Base-by-base conservation (phyloP, 352 stramenopile species). In the Globisporangium emineosum region DNA sequence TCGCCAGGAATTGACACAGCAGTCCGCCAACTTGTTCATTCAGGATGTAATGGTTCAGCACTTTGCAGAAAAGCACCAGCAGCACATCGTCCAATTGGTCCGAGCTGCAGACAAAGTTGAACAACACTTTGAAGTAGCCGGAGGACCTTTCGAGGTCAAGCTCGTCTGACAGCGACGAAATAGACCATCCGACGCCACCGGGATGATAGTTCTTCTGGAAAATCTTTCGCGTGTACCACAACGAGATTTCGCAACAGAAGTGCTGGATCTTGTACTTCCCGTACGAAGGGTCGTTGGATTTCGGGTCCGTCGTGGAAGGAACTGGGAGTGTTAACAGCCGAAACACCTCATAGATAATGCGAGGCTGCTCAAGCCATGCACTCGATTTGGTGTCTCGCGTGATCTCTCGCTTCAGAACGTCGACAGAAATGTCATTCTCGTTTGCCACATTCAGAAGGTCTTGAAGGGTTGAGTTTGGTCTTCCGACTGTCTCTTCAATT, bases 61-160 rank as follows among this genome's bases (percentile, higher is more conserved):
- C 85, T 69, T 95, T 93, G 76, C 87, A 95, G 63, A 95, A 95
- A 12, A 95, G 70, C 49, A 95, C 76, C 27, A 95, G 53, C 15
- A 93, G 60, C 8, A 95, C 87, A 30, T 93, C 81, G 50, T 95
- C 87, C 21, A 93, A 71, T 17, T 78, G 71, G 10, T 83, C 73
- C 0, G 77, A 72, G 8, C 71, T 83, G 53, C 83, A 95, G 19
- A 94, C 66, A 63, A 95, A 95, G 32, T 88, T 89, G 61, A 93
- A 93, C 5, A 95, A 71, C 17, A 94, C 83, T 57, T 92, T 94
- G 47, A 95, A 69, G 57, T 94, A 95, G 32, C 76, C 74, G 1
- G 69, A 75, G 25, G 78, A 81, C 59, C 63, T 74, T 15, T 76
- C 72, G 3, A 82, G 25, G 50, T 95, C 83, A 35, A 85, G 78